phyloP scores from a whole-genome alignment of 129 eudicot genomes.

The Sambucus nigra region DNA sequence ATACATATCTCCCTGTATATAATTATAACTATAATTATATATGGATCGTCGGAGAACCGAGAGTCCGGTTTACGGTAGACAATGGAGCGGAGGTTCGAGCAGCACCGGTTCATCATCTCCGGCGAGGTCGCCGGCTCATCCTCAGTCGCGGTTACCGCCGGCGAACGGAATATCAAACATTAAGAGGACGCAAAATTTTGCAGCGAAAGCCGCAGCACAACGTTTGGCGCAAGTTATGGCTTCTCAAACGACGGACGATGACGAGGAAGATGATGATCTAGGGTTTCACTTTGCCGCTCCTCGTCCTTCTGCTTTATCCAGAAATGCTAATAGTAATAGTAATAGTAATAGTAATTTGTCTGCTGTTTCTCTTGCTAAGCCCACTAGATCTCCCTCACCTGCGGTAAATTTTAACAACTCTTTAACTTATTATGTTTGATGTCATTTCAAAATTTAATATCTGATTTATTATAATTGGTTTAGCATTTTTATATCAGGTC shows the following conservation, averaged over 20 bases:
- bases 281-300: slow-evolving; percentile 63
- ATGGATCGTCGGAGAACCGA: slow-evolving; percentile 82
- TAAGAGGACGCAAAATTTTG: slow-evolving; percentile 84
- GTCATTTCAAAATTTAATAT: no score
- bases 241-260: slow-evolving; percentile 40
- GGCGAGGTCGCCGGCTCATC: slow-evolving; percentile 83
- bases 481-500: no score
- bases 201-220: slow-evolving; percentile 96
- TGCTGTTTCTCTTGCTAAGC: slow-evolving; percentile 40
- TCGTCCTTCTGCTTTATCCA: slow-evolving; percentile 23
- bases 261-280: slow-evolving; percentile 75
- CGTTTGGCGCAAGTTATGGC: slow-evolving; percentile 97
- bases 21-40: no score
- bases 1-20: no score
- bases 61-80: slow-evolving; percentile 84
- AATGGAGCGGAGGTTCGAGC: slow-evolving; percentile 83
- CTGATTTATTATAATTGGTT: no score
- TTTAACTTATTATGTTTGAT: no score
- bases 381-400: slow-evolving; percentile 86
- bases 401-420: slow-evolving; percentile 41
- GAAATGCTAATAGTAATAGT: slow-evolving; percentile 18
- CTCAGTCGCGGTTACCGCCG: slow-evolving; percentile 60
- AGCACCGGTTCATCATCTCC: slow-evolving; percentile 84
- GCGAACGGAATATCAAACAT: no score
- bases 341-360: slow-evolving; percentile 23